Base-by-base conservation (phyloP, 345 rosid genomes). In the Litchi chinensis region DNA sequence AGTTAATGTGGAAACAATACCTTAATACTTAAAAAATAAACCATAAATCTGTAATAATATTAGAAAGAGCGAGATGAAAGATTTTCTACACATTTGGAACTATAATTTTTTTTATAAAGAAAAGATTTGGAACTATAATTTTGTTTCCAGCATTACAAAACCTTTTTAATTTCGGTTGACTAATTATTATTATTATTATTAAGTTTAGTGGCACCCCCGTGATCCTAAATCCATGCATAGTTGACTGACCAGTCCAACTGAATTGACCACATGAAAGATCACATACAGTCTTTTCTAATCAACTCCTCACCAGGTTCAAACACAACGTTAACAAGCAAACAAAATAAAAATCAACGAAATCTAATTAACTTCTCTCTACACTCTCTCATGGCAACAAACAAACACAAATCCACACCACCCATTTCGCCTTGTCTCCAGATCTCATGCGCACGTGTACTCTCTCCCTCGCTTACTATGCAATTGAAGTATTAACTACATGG, bases 351-450 rank as follows among this genome's bases (percentile, higher is more conserved):
- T 40, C 15, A 39, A 66, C 37, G 3, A 76, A 65, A 67, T 76
- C 24, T 32, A 32, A 32, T 32, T 40, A 9, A 67, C 3, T 54
- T 56, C 10, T 39, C 18, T 21, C 44, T 5, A 41, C 44, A 28
- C 28, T 28, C 62, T 56, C 56, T 10, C 4, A 9, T 39, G 79
- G 26, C 22, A 54, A 40, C 66, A 76, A 40, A 64, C 57, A 54
- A 76, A 76, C 76, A 60, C 26, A 28, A 16, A 63, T 18, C 32
- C 12, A 15, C 59, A 64, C 73, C 79, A 39, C 79, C 74, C 81
- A 77, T 65, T 70, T 21, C 65, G 66, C 79, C 79, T 13, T 83
- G 81, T 74, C 79, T 50, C 59, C 81, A 39, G 57, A 79, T 83
- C 73, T 73, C 65, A 26, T 68, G 60, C 43, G 64, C 81, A 46